Conservation (phyloP, 176 grass and related monocot genomes). For the Cocos nucifera region DNA sequence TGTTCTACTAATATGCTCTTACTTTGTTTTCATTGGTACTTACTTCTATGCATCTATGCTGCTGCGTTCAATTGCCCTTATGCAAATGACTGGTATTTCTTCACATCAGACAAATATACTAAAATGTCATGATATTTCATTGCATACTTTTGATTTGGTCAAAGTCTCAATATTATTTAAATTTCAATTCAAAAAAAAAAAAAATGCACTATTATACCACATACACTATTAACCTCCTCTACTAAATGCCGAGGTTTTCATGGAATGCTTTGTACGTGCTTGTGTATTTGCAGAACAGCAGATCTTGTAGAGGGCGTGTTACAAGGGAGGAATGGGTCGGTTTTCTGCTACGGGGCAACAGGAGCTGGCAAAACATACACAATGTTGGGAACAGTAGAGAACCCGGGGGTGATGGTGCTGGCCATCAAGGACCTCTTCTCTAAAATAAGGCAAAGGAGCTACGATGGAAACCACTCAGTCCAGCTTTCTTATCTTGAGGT, state of each 20-base stretch:
- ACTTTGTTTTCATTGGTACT: too few species aligned
- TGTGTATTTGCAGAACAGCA: constrained; percentile 52
- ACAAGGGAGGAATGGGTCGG: constrained; percentile 86
- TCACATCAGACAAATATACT: too few species aligned
- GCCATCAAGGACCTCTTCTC: constrained; percentile 93
- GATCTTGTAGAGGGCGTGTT: constrained; percentile 85
- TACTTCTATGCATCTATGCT: too few species aligned
- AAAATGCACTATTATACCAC: too few species aligned
- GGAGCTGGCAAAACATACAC: constrained; percentile 97
- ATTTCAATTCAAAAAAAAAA: too few species aligned
- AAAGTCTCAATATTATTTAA: too few species aligned
- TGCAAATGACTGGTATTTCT: too few species aligned
- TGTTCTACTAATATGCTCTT: too few species aligned
- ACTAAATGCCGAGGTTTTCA: neutral
- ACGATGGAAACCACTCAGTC: constrained; percentile 56
- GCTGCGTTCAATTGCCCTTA: too few species aligned
- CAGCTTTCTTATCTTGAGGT: constrained; percentile 88
- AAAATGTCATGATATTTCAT: too few species aligned
- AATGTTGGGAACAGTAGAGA: constrained; percentile 79
- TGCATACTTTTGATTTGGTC: too few species aligned
- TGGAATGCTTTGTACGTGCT: neutral
- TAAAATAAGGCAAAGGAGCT: constrained; percentile 71
- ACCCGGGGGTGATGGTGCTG: constrained; percentile 86
- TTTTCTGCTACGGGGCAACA: constrained; percentile 97
- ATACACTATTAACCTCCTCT: neutral